These are phyloP conservation scores for Rhynchospora pubera DNA, from an alignment of 176 grass and related monocot genomes.

Conservation along the genomic window DNA sequence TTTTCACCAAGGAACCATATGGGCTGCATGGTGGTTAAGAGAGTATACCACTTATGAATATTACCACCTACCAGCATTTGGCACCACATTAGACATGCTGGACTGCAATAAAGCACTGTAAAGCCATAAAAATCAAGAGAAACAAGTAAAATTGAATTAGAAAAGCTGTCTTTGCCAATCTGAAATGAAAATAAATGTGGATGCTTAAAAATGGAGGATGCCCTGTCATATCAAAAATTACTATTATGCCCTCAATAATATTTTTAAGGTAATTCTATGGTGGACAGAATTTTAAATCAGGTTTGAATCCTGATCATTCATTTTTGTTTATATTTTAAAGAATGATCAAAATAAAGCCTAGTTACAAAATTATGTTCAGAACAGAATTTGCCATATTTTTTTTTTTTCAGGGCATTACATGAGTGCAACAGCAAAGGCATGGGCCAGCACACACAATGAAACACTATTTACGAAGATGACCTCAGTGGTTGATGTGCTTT, in stretches of 20 bases:
- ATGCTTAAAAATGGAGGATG: not conserved
- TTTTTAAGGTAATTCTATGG: not conserved
- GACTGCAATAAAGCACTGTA: not conserved
- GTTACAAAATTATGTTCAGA: no score
- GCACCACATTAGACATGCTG: not conserved
- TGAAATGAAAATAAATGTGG: not conserved
- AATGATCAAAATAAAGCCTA: no score
- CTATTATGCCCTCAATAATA: not conserved
- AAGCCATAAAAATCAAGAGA: not conserved
- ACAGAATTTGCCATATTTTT: not conserved
- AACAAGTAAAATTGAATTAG: not conserved
- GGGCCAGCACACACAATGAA: slow-evolving; percentile 79
- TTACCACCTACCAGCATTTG: not conserved
- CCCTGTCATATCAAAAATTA: not conserved
- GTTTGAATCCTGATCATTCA: no score
- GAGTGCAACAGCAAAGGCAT: slow-evolving; percentile 72
- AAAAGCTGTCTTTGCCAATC: not conserved
- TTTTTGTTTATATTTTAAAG: no score
- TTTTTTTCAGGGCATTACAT: slow-evolving; percentile 73
- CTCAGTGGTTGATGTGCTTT: slow-evolving; percentile 50
- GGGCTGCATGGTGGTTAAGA: no score
- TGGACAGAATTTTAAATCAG: no score
- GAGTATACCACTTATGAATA: no score
- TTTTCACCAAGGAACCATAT: no score
- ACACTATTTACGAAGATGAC: slow-evolving; percentile 66